These are phyloP conservation scores for Protomyces gravidus DNA, from an alignment of 1,139 yeast species.

Conservation along the genomic window DNA sequence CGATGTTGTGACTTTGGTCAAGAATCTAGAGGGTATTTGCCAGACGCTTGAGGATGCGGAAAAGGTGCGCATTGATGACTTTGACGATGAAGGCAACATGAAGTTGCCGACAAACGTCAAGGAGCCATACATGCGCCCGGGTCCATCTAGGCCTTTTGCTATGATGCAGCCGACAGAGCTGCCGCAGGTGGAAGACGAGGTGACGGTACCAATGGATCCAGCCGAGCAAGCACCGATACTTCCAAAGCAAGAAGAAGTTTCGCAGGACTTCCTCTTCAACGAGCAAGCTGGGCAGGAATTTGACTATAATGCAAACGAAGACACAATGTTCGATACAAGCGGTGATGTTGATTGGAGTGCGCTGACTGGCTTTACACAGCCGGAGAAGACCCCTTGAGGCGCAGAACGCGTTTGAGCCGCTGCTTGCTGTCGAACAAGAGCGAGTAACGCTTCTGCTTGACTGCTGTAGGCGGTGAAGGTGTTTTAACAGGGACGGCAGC, in stretches of 20 bases:
- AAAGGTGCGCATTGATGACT: conserved; percentile 7
- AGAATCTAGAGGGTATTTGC: conserved; percentile 17
- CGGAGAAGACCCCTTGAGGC: neutral
- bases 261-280: neutral
- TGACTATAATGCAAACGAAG: conserved; percentile 1
- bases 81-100: conserved; percentile 11
- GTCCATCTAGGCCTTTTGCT: no score
- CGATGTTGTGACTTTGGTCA: conserved; percentile 16
- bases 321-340: neutral
- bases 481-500: neutral
- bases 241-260: neutral
- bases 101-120: neutral
- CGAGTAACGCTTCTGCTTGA: neutral
- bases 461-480: neutral
- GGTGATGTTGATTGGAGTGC: neutral
- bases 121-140: neutral
- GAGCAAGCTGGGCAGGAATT: neutral
- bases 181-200: neutral
- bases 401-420: conserved; percentile 1
- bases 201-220: neutral
- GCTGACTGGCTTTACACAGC: neutral
- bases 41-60: conserved; percentile 24
- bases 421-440: neutral
- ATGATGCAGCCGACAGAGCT: neutral
- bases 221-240: neutral